These are phyloP conservation scores for Curvularia eragrostidis DNA, from an alignment of 2,329 filamentous ascomycete species.

Conservation along the genomic window DNA sequence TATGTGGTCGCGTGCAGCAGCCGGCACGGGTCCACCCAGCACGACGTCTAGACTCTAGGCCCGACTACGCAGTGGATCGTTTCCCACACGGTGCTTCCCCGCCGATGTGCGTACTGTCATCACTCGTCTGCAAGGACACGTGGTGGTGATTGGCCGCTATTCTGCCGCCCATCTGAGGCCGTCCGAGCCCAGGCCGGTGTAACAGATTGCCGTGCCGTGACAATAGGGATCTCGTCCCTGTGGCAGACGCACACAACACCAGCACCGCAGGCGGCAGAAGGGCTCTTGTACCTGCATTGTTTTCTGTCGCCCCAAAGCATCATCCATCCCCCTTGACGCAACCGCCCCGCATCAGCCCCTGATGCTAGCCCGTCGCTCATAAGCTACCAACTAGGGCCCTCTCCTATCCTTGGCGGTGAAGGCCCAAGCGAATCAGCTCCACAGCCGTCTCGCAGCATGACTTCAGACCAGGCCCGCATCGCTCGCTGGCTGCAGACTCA, in stretches of 20 bases:
- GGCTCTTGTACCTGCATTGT: conserved; percentile 23
- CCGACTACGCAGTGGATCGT: conserved; percentile 10
- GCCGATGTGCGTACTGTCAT: conserved; percentile 8
- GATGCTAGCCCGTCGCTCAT: conserved; percentile 22
- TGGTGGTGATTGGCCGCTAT: conserved; percentile 20
- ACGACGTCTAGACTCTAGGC: conserved; percentile 6
- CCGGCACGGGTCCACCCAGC: not conserved
- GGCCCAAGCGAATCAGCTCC: conserved; percentile 27
- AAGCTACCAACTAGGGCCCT: conserved; percentile 15
- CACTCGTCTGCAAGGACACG: conserved; percentile 11
- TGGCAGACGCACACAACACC: conserved; percentile 1
- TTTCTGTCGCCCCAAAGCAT: conserved; percentile 20
- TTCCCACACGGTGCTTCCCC: conserved; percentile 10
- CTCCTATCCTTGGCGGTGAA: conserved; percentile 12
- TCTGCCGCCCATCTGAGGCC: conserved; percentile 4
- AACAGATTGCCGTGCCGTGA: conserved; percentile 19
- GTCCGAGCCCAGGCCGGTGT: conserved; percentile 11
- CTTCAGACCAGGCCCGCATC: conserved; percentile 33
- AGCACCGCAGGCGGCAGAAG: not conserved
- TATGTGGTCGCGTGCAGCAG: conserved; percentile 12
- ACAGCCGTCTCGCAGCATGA: conserved; percentile 24
- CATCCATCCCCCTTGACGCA: conserved; percentile 14
- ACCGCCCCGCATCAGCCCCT: conserved; percentile 25
- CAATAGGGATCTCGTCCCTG: conserved; percentile 8
- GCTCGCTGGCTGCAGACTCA: conserved; percentile 42